phyloP scores from a whole-genome alignment of 371 early-diverging fungal genomes.

The Apophysomyces ossiformis region DNA sequence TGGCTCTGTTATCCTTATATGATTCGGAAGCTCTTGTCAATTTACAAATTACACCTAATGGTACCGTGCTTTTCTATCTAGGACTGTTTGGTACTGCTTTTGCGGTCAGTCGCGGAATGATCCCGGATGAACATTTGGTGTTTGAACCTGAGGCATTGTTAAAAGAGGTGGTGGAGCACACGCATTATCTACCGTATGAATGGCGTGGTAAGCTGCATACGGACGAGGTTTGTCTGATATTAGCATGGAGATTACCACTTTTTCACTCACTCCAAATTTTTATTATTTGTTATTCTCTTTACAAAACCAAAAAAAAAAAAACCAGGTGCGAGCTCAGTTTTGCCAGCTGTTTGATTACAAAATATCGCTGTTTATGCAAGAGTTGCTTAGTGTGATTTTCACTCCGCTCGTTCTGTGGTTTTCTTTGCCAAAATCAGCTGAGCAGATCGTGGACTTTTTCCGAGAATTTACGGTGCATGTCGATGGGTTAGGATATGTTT shows the following conservation, averaged over 20 bases:
- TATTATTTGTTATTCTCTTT: not conserved
- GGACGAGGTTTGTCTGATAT: constrained; percentile 61
- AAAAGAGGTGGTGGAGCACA: constrained; percentile 78
- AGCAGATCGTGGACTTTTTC: constrained; percentile 89
- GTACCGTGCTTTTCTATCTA: constrained; percentile 89
- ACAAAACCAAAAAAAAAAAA: not conserved
- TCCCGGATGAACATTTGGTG: constrained; percentile 80
- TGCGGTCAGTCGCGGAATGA: constrained; percentile 83
- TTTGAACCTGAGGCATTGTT: constrained; percentile 84
- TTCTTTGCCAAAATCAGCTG: constrained; percentile 81
- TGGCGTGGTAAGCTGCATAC: constrained; percentile 90
- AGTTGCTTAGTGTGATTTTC: constrained; percentile 81
- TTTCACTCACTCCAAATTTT: too few species aligned
- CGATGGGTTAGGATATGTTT: constrained; percentile 91
- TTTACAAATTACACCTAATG: constrained; percentile 87
- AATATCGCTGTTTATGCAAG: constrained; percentile 78
- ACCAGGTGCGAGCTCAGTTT: constrained; percentile 81
- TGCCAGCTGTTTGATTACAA: constrained; percentile 80
- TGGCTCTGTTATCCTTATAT: constrained; percentile 80
- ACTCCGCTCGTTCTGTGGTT: constrained; percentile 87
- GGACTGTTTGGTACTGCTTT: constrained; percentile 88
- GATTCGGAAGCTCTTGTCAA: constrained; percentile 88
- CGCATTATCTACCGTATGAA: constrained; percentile 88
- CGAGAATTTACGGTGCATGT: constrained; percentile 92
- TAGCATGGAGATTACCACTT: too few species aligned